Evolutionary conservation across 768 basidiomycete species (phyloP).

Genomic region (Bullera alba): DNA sequence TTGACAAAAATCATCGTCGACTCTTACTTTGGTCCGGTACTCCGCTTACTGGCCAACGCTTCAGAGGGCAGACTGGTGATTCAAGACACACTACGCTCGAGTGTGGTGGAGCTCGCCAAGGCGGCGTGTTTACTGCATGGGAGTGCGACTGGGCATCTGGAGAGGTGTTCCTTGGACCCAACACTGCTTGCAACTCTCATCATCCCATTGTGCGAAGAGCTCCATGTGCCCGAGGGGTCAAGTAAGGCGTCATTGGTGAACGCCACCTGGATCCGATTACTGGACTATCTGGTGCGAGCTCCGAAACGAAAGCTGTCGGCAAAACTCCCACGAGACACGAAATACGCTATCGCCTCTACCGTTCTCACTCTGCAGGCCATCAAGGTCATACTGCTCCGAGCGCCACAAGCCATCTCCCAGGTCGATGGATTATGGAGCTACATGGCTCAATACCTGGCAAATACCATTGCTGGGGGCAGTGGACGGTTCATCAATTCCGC

Average conservation of each 20-base stretch:
- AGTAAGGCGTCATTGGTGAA: constrained; percentile 13
- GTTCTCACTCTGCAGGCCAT: constrained; percentile 26
- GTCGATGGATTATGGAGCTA: constrained; percentile 27
- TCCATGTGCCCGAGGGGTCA: constrained; percentile 9
- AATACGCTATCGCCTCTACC: constrained; percentile 2
- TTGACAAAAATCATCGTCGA: constrained; percentile 19
- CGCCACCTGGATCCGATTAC: constrained; percentile 17
- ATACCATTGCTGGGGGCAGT: constrained; percentile 12
- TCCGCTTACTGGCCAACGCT: constrained; percentile 12
- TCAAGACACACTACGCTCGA: constrained; percentile 11
- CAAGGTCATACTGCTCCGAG: constrained; percentile 30
- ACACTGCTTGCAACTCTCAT: constrained; percentile 15
- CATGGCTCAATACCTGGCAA: constrained; percentile 9
- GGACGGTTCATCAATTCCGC: constrained; percentile 8
- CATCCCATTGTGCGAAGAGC: constrained; percentile 11
- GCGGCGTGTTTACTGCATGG: constrained; percentile 20
- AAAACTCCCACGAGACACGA: neutral
- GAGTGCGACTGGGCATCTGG: constrained; percentile 16
- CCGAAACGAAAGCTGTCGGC: neutral
- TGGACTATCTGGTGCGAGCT: constrained; percentile 10
- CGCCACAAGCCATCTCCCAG: constrained; percentile 16
- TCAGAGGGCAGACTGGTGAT: constrained; percentile 18
- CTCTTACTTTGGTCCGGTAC: constrained; percentile 20
- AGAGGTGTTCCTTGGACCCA: constrained; percentile 7
- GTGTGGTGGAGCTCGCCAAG: constrained; percentile 13